phyloP scores from a whole-genome alignment of 1,284 basidiomycete species.

The Kwoniella shivajii region DNA sequence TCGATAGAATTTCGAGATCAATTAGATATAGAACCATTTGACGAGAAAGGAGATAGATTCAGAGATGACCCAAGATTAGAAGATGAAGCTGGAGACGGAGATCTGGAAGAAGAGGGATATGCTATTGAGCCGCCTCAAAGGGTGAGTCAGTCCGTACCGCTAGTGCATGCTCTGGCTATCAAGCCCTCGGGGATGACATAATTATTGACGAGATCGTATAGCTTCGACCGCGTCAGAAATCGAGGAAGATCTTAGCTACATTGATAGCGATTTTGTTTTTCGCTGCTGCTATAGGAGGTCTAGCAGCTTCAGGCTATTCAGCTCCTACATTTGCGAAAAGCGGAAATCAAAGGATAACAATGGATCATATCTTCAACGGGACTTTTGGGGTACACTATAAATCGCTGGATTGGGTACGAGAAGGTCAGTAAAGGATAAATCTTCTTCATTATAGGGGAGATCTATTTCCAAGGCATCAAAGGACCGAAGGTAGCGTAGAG shows the following conservation, averaged over 20 bases:
- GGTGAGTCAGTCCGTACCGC: conserved; percentile 21
- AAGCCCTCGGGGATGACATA: too few species aligned
- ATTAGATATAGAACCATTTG: conserved; percentile 47
- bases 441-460: not conserved
- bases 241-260: conserved; percentile 45
- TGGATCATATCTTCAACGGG: conserved; percentile 88
- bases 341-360: conserved; percentile 68
- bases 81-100: conserved; percentile 16
- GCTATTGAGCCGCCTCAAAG: conserved; percentile 30
- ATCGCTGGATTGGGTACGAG: conserved; percentile 76
- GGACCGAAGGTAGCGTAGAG: too few species aligned
- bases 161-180: too few species aligned
- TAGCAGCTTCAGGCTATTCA: conserved; percentile 48
- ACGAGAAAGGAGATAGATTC: conserved; percentile 44
- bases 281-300: conserved; percentile 43
- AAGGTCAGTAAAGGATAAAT: conserved; percentile 63
- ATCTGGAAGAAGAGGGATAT: conserved; percentile 27
- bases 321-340: conserved; percentile 51
- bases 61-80: conserved; percentile 42
- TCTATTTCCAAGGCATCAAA: too few species aligned
- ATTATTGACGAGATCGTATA: too few species aligned
- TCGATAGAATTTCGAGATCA: conserved; percentile 41
- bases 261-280: conserved; percentile 42
- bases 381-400: conserved; percentile 65
- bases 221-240: conserved; percentile 42